Evolutionary conservation across 129 eudicot species (phyloP).

Genomic region (Apium graveolens): DNA sequence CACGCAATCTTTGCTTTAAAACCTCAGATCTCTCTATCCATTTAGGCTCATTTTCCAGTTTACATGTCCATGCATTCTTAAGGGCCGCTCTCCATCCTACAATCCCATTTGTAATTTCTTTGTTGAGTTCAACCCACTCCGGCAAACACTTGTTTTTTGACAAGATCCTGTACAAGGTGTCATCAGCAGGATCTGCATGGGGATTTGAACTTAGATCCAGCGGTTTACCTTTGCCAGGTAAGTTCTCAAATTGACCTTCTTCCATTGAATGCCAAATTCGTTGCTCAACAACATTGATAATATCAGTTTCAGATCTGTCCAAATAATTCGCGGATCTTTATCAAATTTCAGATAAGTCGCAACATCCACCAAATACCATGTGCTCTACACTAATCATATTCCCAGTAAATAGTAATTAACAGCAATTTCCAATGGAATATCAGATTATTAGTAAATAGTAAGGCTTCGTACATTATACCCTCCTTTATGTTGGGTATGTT

Average conservation of each 20-base stretch:
- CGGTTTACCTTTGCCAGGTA: conserved; percentile 88
- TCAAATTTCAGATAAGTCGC: background rate
- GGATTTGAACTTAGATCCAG: conserved; percentile 62
- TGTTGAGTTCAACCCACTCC: conserved; percentile 90
- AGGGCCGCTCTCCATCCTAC: conserved; percentile 55
- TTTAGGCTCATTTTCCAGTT: conserved; percentile 41
- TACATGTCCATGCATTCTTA: conserved; percentile 48
- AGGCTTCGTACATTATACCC: too few relatives aligned
- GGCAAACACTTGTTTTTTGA: conserved; percentile 79
- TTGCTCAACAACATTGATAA: conserved; percentile 76
- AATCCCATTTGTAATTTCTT: conserved; percentile 57
- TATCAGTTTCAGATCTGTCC: conserved; percentile 78
- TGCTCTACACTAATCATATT: background rate
- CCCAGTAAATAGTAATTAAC: background rate
- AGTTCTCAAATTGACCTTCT: conserved; percentile 83
- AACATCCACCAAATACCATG: background rate
- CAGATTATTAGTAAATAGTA: background rate
- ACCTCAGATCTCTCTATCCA: conserved; percentile 61
- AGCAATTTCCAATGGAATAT: background rate
- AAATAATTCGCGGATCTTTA: background rate
- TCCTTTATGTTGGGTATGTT: too few relatives aligned
- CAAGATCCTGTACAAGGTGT: conserved; percentile 70
- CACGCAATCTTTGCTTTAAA: conserved; percentile 48
- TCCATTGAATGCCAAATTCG: conserved; percentile 88
- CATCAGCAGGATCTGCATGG: conserved; percentile 90